phyloP scores from a whole-genome alignment of 2,329 filamentous ascomycete genomes.

The Didymella glomerata region DNA sequence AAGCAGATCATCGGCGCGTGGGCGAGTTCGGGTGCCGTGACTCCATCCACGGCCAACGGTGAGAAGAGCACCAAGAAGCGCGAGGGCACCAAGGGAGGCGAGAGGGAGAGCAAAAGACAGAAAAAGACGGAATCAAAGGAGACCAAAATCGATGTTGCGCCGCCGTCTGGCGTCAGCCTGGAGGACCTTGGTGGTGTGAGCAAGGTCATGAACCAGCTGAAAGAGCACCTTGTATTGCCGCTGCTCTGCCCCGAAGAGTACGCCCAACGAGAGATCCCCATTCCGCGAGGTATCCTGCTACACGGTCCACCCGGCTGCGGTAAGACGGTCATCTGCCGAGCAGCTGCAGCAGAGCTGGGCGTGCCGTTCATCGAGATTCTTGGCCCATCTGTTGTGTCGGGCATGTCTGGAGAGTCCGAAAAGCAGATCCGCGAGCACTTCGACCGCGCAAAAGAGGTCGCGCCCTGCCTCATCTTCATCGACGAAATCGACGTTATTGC shows the following conservation, averaged over 20 bases:
- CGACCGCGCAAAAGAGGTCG: slow-evolving; percentile 84
- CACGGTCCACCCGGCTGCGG: slow-evolving; percentile 87
- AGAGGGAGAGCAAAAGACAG: slow-evolving; percentile 71
- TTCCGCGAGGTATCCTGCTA: slow-evolving; percentile 77
- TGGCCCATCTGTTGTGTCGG: slow-evolving; percentile 80
- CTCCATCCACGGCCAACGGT: slow-evolving; percentile 36
- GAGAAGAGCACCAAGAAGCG: slow-evolving; percentile 57
- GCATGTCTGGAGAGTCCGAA: slow-evolving; percentile 89
- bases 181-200: slow-evolving; percentile 80
- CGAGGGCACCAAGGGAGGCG: slow-evolving; percentile 62
- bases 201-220: slow-evolving; percentile 72
- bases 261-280: slow-evolving; percentile 69
- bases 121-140: slow-evolving; percentile 56
- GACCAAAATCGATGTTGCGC: slow-evolving; percentile 65
- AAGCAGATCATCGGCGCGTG: slow-evolving; percentile 69
- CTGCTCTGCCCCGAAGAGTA: slow-evolving; percentile 74
- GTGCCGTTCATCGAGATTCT: slow-evolving; percentile 84
- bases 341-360: slow-evolving; percentile 77
- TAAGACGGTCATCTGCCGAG: slow-evolving; percentile 84
- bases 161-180: slow-evolving; percentile 73
- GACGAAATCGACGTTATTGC: slow-evolving; percentile 93
- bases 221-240: slow-evolving; percentile 76
- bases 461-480: slow-evolving; percentile 89
- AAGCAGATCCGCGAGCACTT: slow-evolving; percentile 86
- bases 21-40: slow-evolving; percentile 48